Percentiles rank a stretch among this genome's conserved stretches.
phyloP scores from a whole-genome alignment of 2,329 filamentous ascomycete species.

The Colletotrichum lentis region DNA sequence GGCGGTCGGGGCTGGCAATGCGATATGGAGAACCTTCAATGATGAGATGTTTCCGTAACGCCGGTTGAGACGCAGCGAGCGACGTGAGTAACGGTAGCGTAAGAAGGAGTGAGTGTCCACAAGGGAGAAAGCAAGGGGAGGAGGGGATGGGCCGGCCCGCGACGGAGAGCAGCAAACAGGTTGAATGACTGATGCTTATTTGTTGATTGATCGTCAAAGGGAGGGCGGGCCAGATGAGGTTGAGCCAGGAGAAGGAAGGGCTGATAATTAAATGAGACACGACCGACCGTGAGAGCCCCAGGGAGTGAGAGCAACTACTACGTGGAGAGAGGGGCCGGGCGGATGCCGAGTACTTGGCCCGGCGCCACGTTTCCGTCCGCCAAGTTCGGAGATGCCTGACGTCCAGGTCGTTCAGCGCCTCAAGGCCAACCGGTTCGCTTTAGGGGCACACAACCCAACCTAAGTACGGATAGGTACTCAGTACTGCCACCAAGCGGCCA shows the following conservation, averaged over 20 bases:
- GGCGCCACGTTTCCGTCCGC: slow-evolving; percentile 24
- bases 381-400: slow-evolving; percentile 13
- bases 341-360: slow-evolving; percentile 29
- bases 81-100: neutral
- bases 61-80: neutral
- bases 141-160: slow-evolving; percentile 20
- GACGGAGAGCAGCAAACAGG: neutral
- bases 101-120: too few species aligned
- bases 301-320: too few species aligned
- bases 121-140: neutral
- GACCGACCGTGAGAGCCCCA: too few species aligned
- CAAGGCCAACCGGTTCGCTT: too few species aligned
- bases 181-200: too few species aligned
- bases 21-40: neutral
- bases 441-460: too few species aligned
- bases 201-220: neutral
- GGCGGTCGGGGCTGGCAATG: too few species aligned
- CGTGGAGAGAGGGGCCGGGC: neutral
- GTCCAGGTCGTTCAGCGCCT: neutral
- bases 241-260: neutral
- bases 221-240: neutral
- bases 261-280: neutral
- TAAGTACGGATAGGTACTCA: too few species aligned
- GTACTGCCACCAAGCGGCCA: too few species aligned
- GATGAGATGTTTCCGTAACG: neutral